Base-by-base conservation (phyloP, 116 monocot genomes). In the Posidonia oceanica region DNA sequence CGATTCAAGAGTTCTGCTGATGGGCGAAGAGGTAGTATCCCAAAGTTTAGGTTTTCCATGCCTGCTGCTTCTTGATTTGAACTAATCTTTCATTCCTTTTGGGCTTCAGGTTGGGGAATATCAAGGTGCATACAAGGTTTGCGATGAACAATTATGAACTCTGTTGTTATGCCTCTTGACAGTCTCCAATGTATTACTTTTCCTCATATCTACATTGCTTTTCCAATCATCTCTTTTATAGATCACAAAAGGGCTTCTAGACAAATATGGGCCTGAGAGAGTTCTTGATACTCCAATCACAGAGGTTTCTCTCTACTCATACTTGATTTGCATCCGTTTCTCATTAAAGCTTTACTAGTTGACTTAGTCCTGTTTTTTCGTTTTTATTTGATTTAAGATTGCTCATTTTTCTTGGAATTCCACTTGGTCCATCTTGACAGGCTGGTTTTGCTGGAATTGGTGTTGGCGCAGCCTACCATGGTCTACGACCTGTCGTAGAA, bases 61-160 rank as follows among this genome's bases (percentile, higher is more conserved):
- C 69, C 48, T 21, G 7, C 18, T 69, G 75, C 36, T 55, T 69
- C 12, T 5, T 63, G 4, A 7, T 69, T 13, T 69, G 6, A 21
- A 17, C n/a, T 40, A 17, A 5, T 74, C 5, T 57, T 66, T 39
- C 22, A 68, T 39, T 7, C 18, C 22, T 10, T 54, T 69, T 69
- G 15, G 16, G 15, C 80, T 74, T 44, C 61, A 94, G 94, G 97
- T 97, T 82, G 97, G 92, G 16, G 97, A 91, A 61, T 97, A 92
- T 61, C 92, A 97, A 76, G 97, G 97, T 55, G 97, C 97, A 56
- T 97, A 97, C 71, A 97, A 97, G 89, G 92, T 92, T n/a, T 78
- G 78, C 52, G 17, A 36, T 36, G 5, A 64, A 18, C 39, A 39
- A 48, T 3, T 37, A 20, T 53, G 10, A 38, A 36, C 3, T 54